These are phyloP conservation scores for Talaromyces sp. DNA, from an alignment of 2,329 filamentous ascomycete genomes.

Conservation along the genomic window DNA sequence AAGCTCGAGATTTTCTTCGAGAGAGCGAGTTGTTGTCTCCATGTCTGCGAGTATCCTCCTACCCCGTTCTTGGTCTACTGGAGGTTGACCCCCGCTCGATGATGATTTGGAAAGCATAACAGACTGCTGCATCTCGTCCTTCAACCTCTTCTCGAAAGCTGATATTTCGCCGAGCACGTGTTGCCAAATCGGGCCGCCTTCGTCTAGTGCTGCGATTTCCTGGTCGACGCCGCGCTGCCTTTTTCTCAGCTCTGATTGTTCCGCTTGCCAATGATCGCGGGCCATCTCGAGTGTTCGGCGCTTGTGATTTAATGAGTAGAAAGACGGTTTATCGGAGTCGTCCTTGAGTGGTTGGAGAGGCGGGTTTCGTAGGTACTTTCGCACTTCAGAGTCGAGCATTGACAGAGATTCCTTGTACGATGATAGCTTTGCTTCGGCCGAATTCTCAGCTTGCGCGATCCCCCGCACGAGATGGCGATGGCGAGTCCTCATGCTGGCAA, in stretches of 20 bases:
- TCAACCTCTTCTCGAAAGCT: conserved; percentile 42
- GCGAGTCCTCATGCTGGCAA: conserved; percentile 50
- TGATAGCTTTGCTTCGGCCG: conserved; percentile 52
- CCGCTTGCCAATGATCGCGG: conserved; percentile 49
- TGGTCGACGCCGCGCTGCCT: conserved; percentile 43
- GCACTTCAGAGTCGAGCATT: conserved; percentile 50
- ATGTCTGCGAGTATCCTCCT: conserved; percentile 39
- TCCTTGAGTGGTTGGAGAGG: conserved; percentile 34
- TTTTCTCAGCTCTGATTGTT: conserved; percentile 40
- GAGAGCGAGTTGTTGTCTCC: conserved; percentile 37
- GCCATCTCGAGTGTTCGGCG: conserved; percentile 57
- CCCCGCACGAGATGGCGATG: conserved; percentile 49
- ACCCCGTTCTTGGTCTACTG: conserved; percentile 19
- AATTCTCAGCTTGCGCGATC: conserved; percentile 50
- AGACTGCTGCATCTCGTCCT: conserved; percentile 26
- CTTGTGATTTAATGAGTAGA: conserved; percentile 49
- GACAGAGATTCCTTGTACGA: conserved; percentile 53
- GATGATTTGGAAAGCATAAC: conserved; percentile 16
- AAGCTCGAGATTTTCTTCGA: conserved; percentile 45
- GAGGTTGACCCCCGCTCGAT: conserved; percentile 12
- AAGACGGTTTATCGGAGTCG: conserved; percentile 30
- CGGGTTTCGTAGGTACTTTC: conserved; percentile 46
- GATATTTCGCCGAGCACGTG: conserved; percentile 47
- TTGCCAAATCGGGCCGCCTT: conserved; percentile 55
- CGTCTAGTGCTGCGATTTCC: conserved; percentile 53